Evolutionary conservation across 495 filamentous ascomycete species (phyloP).

Genomic region (Hypoxylon fuscum): DNA sequence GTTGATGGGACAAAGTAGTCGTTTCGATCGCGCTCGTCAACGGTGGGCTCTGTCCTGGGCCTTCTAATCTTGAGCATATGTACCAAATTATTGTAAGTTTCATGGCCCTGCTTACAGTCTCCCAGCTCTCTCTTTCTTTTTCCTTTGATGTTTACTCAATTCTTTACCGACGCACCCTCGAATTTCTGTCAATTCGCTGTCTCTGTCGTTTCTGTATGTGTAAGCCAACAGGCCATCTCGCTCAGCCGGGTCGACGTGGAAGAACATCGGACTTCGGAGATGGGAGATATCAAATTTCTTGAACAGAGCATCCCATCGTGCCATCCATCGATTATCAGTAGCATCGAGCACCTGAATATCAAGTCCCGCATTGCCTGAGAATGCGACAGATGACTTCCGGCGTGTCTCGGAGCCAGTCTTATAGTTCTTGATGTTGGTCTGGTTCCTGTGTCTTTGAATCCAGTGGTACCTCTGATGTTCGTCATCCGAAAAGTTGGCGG

Average conservation of each 20-base stretch:
- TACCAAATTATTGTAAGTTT: background rate
- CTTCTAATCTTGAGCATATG: constrained; percentile 41
- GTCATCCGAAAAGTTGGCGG: constrained; percentile 71
- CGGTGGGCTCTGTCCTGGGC: constrained; percentile 46
- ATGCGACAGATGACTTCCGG: constrained; percentile 34
- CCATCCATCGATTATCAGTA: constrained; percentile 62
- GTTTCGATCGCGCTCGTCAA: constrained; percentile 71
- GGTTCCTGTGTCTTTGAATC: constrained; percentile 63
- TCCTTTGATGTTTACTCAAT: constrained; percentile 69
- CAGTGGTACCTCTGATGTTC: constrained; percentile 72
- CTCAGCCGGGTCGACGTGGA: constrained; percentile 71
- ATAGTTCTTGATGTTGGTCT: constrained; percentile 38
- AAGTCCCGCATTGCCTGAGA: constrained; percentile 43
- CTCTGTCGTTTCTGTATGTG: constrained; percentile 59
- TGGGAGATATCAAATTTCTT: constrained; percentile 65
- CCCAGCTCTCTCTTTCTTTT: constrained; percentile 58
- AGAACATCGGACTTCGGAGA: constrained; percentile 73
- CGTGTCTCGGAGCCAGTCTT: constrained; percentile 33
- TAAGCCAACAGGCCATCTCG: constrained; percentile 70
- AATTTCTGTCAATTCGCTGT: constrained; percentile 65
- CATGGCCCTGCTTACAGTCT: constrained; percentile 33
- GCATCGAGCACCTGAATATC: constrained; percentile 63
- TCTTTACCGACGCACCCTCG: constrained; percentile 69
- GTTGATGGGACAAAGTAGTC: constrained; percentile 71
- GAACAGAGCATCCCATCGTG: constrained; percentile 66